These are phyloP conservation scores for Ambrosiella xylebori DNA, from an alignment of 2,329 filamentous ascomycete genomes.

Conservation along the genomic window DNA sequence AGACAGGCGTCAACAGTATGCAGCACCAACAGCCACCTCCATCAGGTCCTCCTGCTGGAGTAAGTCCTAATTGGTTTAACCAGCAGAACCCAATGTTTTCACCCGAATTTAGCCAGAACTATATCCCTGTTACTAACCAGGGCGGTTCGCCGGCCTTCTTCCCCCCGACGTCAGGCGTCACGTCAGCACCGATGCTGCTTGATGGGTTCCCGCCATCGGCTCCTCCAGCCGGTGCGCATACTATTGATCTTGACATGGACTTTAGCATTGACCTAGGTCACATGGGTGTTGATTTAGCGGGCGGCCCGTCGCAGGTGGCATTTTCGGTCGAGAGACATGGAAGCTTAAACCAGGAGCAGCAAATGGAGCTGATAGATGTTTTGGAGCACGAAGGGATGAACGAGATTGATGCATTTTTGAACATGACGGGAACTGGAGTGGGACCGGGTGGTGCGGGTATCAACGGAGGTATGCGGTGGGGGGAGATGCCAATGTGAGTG, in stretches of 20 bases:
- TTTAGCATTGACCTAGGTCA: slow-evolving; percentile 19
- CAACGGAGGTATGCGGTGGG: slow-evolving; percentile 10
- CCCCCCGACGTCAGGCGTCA: slow-evolving; percentile 26
- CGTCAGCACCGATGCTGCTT: slow-evolving; percentile 21
- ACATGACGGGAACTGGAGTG: slow-evolving; percentile 17
- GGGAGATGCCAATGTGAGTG: slow-evolving; percentile 6
- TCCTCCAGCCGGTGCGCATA: slow-evolving; percentile 8
- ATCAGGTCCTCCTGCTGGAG: slow-evolving; percentile 11
- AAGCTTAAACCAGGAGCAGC: slow-evolving; percentile 62
- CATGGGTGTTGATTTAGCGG: slow-evolving; percentile 13
- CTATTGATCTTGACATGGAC: slow-evolving; percentile 15
- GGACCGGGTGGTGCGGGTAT: slow-evolving; percentile 14
- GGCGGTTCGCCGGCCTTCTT: slow-evolving; percentile 11
- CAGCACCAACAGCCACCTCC: slow-evolving; percentile 19
- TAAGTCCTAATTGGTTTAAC: slow-evolving; percentile 7
- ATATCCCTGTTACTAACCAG: slow-evolving; percentile 5
- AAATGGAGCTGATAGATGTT: slow-evolving; percentile 65
- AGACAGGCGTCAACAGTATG: neutral
- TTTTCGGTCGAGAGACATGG: slow-evolving; percentile 39
- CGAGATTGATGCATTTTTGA: slow-evolving; percentile 45
- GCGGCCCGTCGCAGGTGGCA: slow-evolving; percentile 17
- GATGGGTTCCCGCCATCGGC: slow-evolving; percentile 16
- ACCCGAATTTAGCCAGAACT: slow-evolving; percentile 10
- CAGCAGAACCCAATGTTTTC: slow-evolving; percentile 13
- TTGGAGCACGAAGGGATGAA: slow-evolving; percentile 52